These are phyloP conservation scores for Pachysolen tannophilus DNA, from an alignment of 805 yeast species.

Conservation along the genomic window DNA sequence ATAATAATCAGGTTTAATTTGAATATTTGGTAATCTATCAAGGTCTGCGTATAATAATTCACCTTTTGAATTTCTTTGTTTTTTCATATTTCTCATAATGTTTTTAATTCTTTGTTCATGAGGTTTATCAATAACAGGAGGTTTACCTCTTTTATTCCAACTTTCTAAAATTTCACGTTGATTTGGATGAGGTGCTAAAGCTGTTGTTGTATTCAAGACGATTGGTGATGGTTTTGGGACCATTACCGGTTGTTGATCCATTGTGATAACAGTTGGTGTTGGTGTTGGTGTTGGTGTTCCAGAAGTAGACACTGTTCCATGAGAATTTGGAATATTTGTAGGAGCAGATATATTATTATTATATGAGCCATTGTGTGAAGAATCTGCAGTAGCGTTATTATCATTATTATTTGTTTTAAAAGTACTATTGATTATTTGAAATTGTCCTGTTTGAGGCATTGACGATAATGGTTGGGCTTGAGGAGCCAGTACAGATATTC, in stretches of 20 bases:
- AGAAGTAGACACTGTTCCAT: neutral
- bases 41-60: slow-evolving; percentile 53
- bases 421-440: slow-evolving; percentile 1
- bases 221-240: slow-evolving; percentile 11
- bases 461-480: slow-evolving; percentile 1
- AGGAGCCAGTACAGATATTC: too few relatives aligned
- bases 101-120: slow-evolving; percentile 89
- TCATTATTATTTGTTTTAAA: neutral
- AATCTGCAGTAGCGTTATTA: too few relatives aligned
- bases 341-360: too few relatives aligned
- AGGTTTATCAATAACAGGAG: slow-evolving; percentile 86
- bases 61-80: slow-evolving; percentile 47
- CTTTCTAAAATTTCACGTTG: slow-evolving; percentile 10
- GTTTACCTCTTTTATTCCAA: slow-evolving; percentile 77
- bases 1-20: slow-evolving; percentile 47
- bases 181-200: slow-evolving; percentile 8
- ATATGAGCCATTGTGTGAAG: too few relatives aligned
- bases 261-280: neutral
- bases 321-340: too few relatives aligned
- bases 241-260: slow-evolving; percentile 14
- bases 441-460: neutral
- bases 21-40: slow-evolving; percentile 74
- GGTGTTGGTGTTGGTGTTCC: neutral
- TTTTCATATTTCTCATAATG: slow-evolving; percentile 72
- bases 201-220: slow-evolving; percentile 9